Evolutionary conservation across 192 early-diverging fungal genomes (phyloP), one percentile per base, ranked within the genome.

Genomic region (Entrophospora sp.): DNA sequence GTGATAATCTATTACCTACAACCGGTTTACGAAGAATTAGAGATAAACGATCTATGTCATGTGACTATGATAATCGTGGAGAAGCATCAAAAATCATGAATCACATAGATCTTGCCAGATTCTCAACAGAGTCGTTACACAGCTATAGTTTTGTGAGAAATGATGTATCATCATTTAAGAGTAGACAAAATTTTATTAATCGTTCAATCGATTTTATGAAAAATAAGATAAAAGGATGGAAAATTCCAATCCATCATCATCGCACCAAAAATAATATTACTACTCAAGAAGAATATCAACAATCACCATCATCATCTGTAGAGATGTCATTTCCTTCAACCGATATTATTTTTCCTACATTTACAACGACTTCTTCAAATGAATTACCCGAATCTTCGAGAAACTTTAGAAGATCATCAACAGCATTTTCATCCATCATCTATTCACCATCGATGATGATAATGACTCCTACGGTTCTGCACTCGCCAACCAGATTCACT

Each of bases 141-240:
- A 75, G 73, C 22, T 77, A 66, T 58, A 73, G 69, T 18, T 77
- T 77, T 60, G 75, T 74, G 12, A 68, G 66, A 14, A 71, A 73
- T 37, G 73, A 80, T 48, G 66, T 66, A 40, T 27, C 69, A 25
- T 70, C 74, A 55, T 57, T 71, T 13, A 76, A 80, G 42, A 74
- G 66, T 43, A 52, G 78, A 28, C 60, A 74, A 20, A 77, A 74
- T 61, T 77, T 80, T 52, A 72, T 80, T 45, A 72, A 70, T 56
- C 69, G 75, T 13, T 75, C 73, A 27, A 77, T 80, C 28, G 79
- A 77, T 57, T 80, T 75, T 67, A 80, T 80, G 79, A 80, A 75
- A 62, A 71, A 68, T 63, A 80, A 77, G 66, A 48, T 80, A 60
- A 75, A 79, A 48, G 79, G 79, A 42, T 80, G 79, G 79, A 71